These are phyloP conservation scores for Phytophthora pluvialis DNA, from an alignment of 352 stramenopile genomes.

Conservation along the genomic window DNA sequence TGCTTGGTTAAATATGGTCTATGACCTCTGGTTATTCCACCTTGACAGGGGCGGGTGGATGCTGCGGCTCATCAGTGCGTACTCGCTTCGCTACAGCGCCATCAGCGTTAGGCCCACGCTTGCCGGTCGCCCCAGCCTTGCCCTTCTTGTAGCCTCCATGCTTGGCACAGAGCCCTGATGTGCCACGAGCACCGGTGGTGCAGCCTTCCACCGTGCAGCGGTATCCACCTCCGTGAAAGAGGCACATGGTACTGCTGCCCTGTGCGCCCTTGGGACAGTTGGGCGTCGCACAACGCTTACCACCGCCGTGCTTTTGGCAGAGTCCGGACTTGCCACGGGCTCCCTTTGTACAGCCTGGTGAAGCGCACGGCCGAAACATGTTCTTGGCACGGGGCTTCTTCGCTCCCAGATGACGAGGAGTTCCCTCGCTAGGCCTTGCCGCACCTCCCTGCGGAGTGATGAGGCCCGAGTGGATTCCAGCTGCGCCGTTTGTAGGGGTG, in stretches of 20 bases:
- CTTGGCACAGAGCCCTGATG: slow-evolving; percentile 78
- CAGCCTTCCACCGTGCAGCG: slow-evolving; percentile 81
- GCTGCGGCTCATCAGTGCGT: slow-evolving; percentile 21
- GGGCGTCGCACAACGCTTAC: slow-evolving; percentile 68
- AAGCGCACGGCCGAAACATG: slow-evolving; percentile 67
- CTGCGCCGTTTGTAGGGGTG: slow-evolving; percentile 21
- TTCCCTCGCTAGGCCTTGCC: slow-evolving; percentile 4
- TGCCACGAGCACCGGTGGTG: slow-evolving; percentile 74
- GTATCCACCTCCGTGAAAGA: slow-evolving; percentile 88
- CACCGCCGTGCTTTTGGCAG: slow-evolving; percentile 87
- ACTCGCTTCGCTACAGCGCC: slow-evolving; percentile 22
- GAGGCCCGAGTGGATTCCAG: slow-evolving; percentile 23
- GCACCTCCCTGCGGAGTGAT: slow-evolving; percentile 32
- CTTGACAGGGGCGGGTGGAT: slow-evolving; percentile 11
- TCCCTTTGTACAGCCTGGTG: slow-evolving; percentile 73
- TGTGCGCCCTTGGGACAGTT: slow-evolving; percentile 86
- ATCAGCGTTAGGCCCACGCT: slow-evolving; percentile 21
- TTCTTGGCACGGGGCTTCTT: slow-evolving; percentile 82
- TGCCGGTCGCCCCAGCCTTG: slow-evolving; percentile 25
- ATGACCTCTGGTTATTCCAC: slow-evolving; percentile 34
- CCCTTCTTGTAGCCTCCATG: slow-evolving; percentile 82
- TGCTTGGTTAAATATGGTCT: slow-evolving; percentile 37
- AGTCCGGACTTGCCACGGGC: slow-evolving; percentile 82
- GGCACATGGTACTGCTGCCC: slow-evolving; percentile 73
- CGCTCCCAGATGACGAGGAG: slow-evolving; percentile 33